Evolutionary conservation across 2,329 filamentous ascomycete genomes (phyloP), one percentile per base, ranked within the genome.

Genomic region (Podosphaera fusca): DNA sequence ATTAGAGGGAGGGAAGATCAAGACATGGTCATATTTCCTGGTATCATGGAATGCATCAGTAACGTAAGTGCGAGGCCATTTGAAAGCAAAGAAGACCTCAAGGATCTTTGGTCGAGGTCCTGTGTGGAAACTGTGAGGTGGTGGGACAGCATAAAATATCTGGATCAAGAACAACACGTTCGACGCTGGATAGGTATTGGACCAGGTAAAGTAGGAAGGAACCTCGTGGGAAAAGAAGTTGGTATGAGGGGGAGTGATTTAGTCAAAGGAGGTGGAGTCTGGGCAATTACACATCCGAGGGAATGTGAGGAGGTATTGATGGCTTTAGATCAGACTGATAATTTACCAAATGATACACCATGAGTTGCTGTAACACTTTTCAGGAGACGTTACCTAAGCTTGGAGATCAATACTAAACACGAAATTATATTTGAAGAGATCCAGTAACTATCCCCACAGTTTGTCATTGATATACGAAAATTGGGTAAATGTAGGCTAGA

Each of bases 171-270:
- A 64, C 78, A 83, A 65, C 82, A 82, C 60, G 85, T 95, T 21
- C 76, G 82, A 64, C 75, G 89, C 57, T 95, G 90, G 84, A 78
- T 96, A 55, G 90, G 90, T 49, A 87, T 96, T 60, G 90, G 90
- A 0, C 90, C 90, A 0, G 90, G 90, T 4, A 94, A 94, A 68
- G 90, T 96, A 1, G 90, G 90, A 0, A 77, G 89, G 58, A 95
- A 95, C 67, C 74, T 96, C 6, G 89, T 96, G 1, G 88, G 89
- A 10, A 95, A 95, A 70, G 90, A 95, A 70, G 89, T 95, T 2
- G 89, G 88, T 8, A 89, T 92, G 80, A 79, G 80, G 55, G 81
- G 80, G 30, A 79, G 83, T 64, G 86, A 92, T 57, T 72, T 78
- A 14, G 79, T 90, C 54, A 94, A 90, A 67, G 88, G 88, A 1